A percentile compares a stretch with the other conserved stretches of the same genome.
Evolutionary conservation across 148 eudicot genomes (phyloP).

Genomic region (Oxyria digyna): DNA sequence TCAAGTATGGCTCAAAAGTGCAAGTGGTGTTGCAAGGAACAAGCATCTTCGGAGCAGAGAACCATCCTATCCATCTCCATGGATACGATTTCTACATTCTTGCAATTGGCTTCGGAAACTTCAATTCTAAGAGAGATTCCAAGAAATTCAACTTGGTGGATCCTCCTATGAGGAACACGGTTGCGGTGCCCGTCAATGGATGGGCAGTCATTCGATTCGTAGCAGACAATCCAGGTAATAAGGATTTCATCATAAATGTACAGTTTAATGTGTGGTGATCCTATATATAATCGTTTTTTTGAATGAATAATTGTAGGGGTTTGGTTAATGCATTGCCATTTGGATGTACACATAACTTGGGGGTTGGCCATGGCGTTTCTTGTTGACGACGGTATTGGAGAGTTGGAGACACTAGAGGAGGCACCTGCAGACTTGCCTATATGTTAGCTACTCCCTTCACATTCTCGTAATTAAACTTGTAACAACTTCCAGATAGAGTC

Average conservation of each 20-base stretch:
- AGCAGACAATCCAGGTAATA: conserved; percentile 84
- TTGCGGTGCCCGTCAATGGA: conserved; percentile 67
- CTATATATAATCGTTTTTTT: background rate
- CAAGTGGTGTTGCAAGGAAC: conserved; percentile 81
- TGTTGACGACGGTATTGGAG: background rate
- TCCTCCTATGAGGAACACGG: conserved; percentile 85
- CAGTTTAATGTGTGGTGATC: too few species aligned
- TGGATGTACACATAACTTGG: conserved; percentile 9
- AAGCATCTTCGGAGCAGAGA: conserved; percentile 58
- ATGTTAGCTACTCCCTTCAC: background rate
- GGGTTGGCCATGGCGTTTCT: conserved; percentile 9
- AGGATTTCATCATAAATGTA: too few species aligned
- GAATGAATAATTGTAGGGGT: background rate
- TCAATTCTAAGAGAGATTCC: conserved; percentile 43
- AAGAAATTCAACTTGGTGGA: conserved; percentile 73
- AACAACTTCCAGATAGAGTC: background rate
- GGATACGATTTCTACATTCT: conserved; percentile 86
- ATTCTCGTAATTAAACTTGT: background rate
- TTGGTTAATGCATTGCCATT: conserved; percentile 11
- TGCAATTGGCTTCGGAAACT: conserved; percentile 77
- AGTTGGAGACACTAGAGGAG: conserved; percentile 1
- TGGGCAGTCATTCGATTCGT: conserved; percentile 89
- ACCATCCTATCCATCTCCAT: conserved; percentile 90
- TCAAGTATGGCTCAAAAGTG: conserved; percentile 64
- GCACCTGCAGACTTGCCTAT: conserved; percentile 7